These are phyloP conservation scores for Scleromitrula shiraiana DNA, from an alignment of 2,329 filamentous ascomycete species.

Conservation along the genomic window DNA sequence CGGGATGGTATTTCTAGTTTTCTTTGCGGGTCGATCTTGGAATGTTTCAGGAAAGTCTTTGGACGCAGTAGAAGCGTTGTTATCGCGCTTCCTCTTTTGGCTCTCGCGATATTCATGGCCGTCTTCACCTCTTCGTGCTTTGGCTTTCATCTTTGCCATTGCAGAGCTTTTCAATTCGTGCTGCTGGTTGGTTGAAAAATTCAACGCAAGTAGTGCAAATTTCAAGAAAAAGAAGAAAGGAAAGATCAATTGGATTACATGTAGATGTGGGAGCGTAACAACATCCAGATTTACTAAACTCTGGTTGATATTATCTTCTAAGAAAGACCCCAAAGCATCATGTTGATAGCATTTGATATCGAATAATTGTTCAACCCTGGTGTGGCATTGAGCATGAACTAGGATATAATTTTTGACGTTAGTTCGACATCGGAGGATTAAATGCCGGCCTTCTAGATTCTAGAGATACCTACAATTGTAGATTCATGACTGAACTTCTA, in stretches of 20 bases:
- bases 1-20: slow-evolving; percentile 1
- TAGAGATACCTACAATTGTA: no score
- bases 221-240: no score
- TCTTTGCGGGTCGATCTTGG: slow-evolving; percentile 6
- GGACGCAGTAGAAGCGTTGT: background rate
- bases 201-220: no score
- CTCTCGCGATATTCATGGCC: background rate
- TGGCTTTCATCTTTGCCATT: background rate
- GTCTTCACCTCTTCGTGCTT: background rate
- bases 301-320: no score
- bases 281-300: no score
- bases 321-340: background rate
- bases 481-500: no score
- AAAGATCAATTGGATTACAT: no score
- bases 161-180: background rate
- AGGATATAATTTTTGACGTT: slow-evolving; percentile 5
- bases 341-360: background rate
- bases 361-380: no score
- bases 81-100: slow-evolving; percentile 6
- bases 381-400: no score
- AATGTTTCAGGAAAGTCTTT: slow-evolving; percentile 5
- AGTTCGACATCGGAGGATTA: slow-evolving; percentile 1
- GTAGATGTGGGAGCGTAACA: no score
- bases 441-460: no score
- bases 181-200: no score